Evolutionary conservation across 805 yeast species (phyloP), one percentile per base, ranked within the genome.

Genomic region (Huiozyma sinensis): DNA sequence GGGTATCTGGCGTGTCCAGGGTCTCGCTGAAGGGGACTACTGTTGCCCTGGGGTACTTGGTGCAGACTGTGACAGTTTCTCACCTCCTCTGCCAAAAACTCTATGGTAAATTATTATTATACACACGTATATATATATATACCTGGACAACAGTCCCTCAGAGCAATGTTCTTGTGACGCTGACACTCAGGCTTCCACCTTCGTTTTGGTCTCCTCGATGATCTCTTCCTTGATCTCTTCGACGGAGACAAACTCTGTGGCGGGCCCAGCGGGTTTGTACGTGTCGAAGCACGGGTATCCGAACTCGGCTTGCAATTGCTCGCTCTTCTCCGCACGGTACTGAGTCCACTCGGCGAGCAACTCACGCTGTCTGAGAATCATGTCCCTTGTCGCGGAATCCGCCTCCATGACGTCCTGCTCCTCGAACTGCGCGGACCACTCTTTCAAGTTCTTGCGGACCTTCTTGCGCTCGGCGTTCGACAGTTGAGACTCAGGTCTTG

Each of bases 361-460:
- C 56, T 75, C 73, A 70, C 92, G 83, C 66, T 96, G 87, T 59
- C 69, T 76, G 71, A 86, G 73, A 64, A 88, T 88, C 52, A 87
- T 73, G 63, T 88, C 97, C 71, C 92, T 81, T 54, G 85, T 76
- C 57, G 94, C 95, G 57, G 88, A 83, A 57, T 85, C 83, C 47
- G 92, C 95, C 68, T 88, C 97, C 90, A 87, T 89, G 40, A 90
- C 90, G 69, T 92, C 99, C 50, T 75, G 72, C 68, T 88, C 95
- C 54, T 90, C 97, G 69, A 89, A 92, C 67, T 86, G 88, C 36
- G 92, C 92, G 55, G 88, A 73, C 75, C 83, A 86, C 67, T 85
- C 90, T 63, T 81, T 78, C 71, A 90, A 69, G 70, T 83, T 83
- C 83, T 85, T 84, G 71, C 86, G 77, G 50, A 92, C 87, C 74